Conservation (phyloP, 805 yeast genomes). For the Saccharomycopsis fermentans region DNA sequence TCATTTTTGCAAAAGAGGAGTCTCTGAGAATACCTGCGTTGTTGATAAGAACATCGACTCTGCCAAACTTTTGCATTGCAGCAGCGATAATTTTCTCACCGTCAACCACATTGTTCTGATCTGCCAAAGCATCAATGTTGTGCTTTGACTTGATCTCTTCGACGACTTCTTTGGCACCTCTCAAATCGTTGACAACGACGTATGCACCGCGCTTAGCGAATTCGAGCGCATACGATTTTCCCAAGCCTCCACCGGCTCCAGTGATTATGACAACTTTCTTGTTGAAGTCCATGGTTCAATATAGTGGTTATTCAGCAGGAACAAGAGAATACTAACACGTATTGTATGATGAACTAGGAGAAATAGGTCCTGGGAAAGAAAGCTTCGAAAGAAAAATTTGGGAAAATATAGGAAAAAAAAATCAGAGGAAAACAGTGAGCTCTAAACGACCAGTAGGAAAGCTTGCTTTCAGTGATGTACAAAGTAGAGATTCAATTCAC, state of each 20-base stretch:
- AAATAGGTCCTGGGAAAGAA: too few relatives aligned
- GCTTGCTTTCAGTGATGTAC: too few relatives aligned
- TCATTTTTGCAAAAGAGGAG: slow-evolving; percentile 77
- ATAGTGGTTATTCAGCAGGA: too few relatives aligned
- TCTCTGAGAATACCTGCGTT: slow-evolving; percentile 95
- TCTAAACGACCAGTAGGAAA: too few relatives aligned
- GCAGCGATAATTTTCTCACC: slow-evolving; percentile 80
- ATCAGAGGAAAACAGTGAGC: too few relatives aligned
- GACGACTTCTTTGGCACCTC: slow-evolving; percentile 89
- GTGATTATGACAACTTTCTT: slow-evolving; percentile 87
- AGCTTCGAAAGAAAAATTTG: too few relatives aligned
- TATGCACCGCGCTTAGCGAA: slow-evolving; percentile 88
- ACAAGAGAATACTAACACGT: too few relatives aligned
- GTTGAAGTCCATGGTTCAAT: slow-evolving; percentile 35
- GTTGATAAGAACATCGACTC: slow-evolving; percentile 81
- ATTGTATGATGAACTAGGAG: too few relatives aligned
- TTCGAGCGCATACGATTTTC: slow-evolving; percentile 76
- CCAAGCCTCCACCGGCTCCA: slow-evolving; percentile 97
- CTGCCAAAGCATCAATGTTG: slow-evolving; percentile 88
- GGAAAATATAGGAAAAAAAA: too few relatives aligned
- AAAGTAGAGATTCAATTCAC: too few relatives aligned
- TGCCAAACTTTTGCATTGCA: slow-evolving; percentile 78
- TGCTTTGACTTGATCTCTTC: slow-evolving; percentile 54
- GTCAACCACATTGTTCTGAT: slow-evolving; percentile 74
- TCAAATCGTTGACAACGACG: slow-evolving; percentile 91